phyloP scores from a whole-genome alignment of 2,329 filamentous ascomycete genomes.

The Apiospora aurea region DNA sequence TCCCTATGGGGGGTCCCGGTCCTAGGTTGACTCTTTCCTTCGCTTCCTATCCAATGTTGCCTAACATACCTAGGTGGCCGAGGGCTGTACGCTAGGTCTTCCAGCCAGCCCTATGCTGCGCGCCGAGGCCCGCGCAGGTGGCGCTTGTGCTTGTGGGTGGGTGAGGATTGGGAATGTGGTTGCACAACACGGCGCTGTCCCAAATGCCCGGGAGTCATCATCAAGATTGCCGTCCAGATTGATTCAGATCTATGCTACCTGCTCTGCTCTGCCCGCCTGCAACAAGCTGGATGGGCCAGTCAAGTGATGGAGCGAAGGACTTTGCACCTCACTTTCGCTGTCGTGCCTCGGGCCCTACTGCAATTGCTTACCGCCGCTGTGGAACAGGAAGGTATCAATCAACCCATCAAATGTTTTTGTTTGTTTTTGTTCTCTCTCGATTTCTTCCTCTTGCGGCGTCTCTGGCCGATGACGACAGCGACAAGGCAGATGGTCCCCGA shows the following conservation, averaged over 20 bases:
- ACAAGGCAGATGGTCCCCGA: background rate
- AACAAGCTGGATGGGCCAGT: background rate
- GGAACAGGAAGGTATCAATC: background rate
- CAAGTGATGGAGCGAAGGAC: background rate
- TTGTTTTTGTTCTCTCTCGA: too few species aligned
- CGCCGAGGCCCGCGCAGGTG: too few species aligned
- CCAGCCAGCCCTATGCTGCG: background rate
- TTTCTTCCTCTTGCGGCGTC: background rate
- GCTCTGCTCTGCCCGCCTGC: background rate
- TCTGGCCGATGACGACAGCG: background rate
- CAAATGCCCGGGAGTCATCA: conserved; percentile 8
- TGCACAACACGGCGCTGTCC: conserved; percentile 8
- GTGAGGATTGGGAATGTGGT: background rate
- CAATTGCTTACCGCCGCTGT: background rate
- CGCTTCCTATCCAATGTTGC: conserved; percentile 1
- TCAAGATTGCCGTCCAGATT: conserved; percentile 16
- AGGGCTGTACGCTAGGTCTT: background rate
- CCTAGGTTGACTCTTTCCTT: background rate
- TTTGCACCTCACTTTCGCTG: background rate
- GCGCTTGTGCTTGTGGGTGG: background rate
- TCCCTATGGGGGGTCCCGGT: background rate
- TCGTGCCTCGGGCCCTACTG: background rate
- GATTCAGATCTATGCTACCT: conserved; percentile 20
- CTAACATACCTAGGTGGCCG: background rate
- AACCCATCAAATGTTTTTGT: background rate